Base-by-base conservation (phyloP, 768 basidiomycete species). In the Podaxis mareebaensis region DNA sequence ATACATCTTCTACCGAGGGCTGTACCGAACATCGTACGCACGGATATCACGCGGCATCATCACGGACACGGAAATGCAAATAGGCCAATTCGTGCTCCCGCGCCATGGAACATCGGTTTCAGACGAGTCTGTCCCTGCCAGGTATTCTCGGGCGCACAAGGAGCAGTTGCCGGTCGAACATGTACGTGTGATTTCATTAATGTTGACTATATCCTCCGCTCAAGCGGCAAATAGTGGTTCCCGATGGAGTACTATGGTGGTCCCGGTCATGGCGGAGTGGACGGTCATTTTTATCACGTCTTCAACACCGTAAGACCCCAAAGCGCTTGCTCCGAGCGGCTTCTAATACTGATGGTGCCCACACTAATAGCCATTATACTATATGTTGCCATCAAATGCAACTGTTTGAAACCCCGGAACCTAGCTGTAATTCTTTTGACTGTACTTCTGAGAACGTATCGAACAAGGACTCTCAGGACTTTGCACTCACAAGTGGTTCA, bases 1-100 rank as follows among this genome's bases (percentile, higher is more conserved):
- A 78, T 96, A 96, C 70, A 93, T 96, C 55, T 76, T 93, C 26
- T 96, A 93, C 72, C 85, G 93, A 11, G 92, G 89, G 1, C 69
- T 93, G 26, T 89, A 92, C 70, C 81, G 91, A 17, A 92, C 90
- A 2, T 78, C 88, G n/a, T 96, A 93, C 71, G 93, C 90, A 0
- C 84, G 94, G 17, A 74, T 96, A 17, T 92, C 93, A 11, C 84
- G 92, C 20, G 88, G 92, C 24, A 87, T 86, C 38, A 90, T 96
- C 66, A 95, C 92, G 26, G 95, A 96, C 69, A 96, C 95, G 1
- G 93, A 96, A 70, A 81, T 95, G 57, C 95, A 95, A 74, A 85
- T 96, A 40, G 93, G 88, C 11, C 92, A 92, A 73, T 96, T 95
- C 70, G 81, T 91, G 54, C 71, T 95, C 3, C 92, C 93, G 0